Evolutionary conservation across 176 grass and related monocot genomes (phyloP), one percentile per base, ranked within the genome.

Genomic region (Musa itinerans): DNA sequence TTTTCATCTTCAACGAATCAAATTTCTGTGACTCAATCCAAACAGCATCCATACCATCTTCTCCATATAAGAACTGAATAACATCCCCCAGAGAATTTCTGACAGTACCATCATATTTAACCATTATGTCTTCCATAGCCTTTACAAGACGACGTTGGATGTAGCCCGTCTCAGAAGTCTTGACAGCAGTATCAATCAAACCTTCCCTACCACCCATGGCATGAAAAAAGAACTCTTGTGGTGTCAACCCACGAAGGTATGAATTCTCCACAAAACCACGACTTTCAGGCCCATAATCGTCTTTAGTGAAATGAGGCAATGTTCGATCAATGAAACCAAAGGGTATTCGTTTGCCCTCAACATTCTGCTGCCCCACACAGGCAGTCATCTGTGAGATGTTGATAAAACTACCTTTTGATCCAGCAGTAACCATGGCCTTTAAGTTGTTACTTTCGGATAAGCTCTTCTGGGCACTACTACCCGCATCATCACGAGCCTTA

Each of bases 91-190:
- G 68, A n/a, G 95, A 98, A 67, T 98, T 98, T 78, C 95, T 87
- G 27, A 98, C 95, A 52, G 95, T 98, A 14, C 90, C 90, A 77
- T 98, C 95, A 78, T 98, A 98, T 75, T 98, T 98, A 11, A 98
- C 95, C 90, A 98, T 98, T 9, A 98, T 98, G 80, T 98, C 95
- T 76, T 98, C 95, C 95, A 98, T 98, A 83, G 95, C 95, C 73
- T 98, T 98, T 62, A 98, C 95, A 68, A 98, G 90, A 26, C 95
- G 79, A 11, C 95, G 77, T 50, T 98, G 95, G 54, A 98, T 98
- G 74, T 98, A 98, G 16, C 95, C 95, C 12, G 95, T 98, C 53
- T 98, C 95, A 49, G 78, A 80, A 62, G 90, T 97, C 57, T 97
- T 97, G 48, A 92, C 93, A 73, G 87, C 87, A 78, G 93, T 92